Base-by-base conservation (phyloP, 1,284 basidiomycete genomes). In the Cryptococcus maquisensis region DNA sequence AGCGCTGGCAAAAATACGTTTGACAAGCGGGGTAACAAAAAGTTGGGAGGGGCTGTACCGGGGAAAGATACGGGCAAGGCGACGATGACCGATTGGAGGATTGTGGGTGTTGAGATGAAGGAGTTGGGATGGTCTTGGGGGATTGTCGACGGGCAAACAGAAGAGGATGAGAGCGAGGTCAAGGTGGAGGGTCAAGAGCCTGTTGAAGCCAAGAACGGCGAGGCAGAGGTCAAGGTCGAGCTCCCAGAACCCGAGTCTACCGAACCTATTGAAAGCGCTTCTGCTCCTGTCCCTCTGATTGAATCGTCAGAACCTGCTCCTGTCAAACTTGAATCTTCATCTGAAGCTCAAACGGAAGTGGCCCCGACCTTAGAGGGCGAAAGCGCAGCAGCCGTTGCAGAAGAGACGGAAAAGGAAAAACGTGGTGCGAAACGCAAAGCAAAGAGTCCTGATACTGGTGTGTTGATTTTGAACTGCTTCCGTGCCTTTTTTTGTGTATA, bases 31-130 rank as follows among this genome's bases (percentile, higher is more conserved):
- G 53, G 56, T 24, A 54, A 55, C 32, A 64, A 63, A 8, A 62
- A 56, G 50, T 57, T 66, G 35, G 51, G 23, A 59, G 58, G 46
- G 54, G 61, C 55, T 53, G 61, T 51, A 50, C 57, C 64, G 49
- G 66, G 64, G 47, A 71, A 73, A 35, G 66, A 66, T 59, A 90
- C 75, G 83, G 88, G 78, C 83, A 75, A 73, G 59, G 84, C 89
- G 57, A 94, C 91, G 36, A 83, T 96, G 68, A 95, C 92, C 45
- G 93, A 96, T 78, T 97, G 96, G 83, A 89, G 94, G 77, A 92
- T 97, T 70, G 81, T 93, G 65, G 91, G 88, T 23, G 81, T 96
- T 66, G 85, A 89, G 72, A 86, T 95, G 50, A 74, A 72, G 49
- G 68, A 69, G 36, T 56, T 80, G 20, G 69, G 62, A 7, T 80